Evolutionary conservation across 2,329 filamentous ascomycete genomes (phyloP).

Genomic region (Orbilia ellipsospora): DNA sequence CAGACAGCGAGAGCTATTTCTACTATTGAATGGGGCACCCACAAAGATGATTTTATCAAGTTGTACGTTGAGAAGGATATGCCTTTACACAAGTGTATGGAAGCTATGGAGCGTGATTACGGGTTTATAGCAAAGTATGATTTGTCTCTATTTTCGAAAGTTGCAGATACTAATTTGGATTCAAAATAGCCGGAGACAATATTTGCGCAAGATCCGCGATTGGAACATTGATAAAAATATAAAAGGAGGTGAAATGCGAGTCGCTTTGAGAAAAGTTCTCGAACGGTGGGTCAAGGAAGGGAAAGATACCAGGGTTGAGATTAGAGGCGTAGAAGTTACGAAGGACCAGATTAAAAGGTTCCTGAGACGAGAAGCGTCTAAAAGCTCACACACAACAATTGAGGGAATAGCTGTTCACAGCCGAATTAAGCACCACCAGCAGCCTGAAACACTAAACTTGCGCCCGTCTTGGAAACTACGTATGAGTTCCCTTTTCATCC

Average conservation of each 20-base stretch:
- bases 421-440: not conserved
- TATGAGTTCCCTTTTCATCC: not conserved
- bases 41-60: constrained; percentile 4
- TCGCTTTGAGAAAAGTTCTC: constrained; percentile 17
- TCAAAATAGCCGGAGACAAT: not conserved
- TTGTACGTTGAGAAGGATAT: constrained; percentile 2
- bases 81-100: constrained; percentile 10
- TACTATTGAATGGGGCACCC: not conserved
- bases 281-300: constrained; percentile 1
- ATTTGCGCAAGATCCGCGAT: constrained; percentile 13
- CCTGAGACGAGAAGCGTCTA: not conserved
- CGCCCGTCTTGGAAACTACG: constrained; percentile 11
- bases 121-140: constrained; percentile 10
- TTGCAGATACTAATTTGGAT: not conserved
- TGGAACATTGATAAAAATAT: constrained; percentile 22
- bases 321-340: constrained; percentile 1
- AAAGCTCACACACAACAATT: not conserved
- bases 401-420: not conserved
- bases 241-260: constrained; percentile 4
- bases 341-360: constrained; percentile 10
- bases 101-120: not conserved
- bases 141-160: not conserved
- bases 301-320: constrained; percentile 7
- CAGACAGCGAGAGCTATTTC: not conserved
- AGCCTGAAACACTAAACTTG: not conserved